A percentile compares a stretch with the other conserved stretches of the same genome.
Conservation (phyloP, 176 grass and related monocot species). For the Chrysopogon serrulatus region DNA sequence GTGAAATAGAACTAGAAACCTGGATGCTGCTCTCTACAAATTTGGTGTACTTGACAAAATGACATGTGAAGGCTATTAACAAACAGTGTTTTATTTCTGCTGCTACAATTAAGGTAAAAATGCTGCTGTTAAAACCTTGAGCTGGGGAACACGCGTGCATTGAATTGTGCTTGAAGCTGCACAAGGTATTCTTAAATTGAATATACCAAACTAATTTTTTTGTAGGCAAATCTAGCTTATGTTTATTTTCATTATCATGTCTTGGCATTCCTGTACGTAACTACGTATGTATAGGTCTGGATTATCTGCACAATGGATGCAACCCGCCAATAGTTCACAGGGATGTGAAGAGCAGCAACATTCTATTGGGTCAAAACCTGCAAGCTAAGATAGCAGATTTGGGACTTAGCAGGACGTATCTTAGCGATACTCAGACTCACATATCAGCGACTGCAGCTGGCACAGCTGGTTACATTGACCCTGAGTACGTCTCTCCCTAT, state of each 20-base stretch:
- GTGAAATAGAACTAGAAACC: no score
- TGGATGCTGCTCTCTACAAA: background rate
- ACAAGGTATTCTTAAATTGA: conserved; percentile 16
- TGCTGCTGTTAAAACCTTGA: background rate
- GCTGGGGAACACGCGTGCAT: conserved; percentile 22
- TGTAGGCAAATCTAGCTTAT: background rate
- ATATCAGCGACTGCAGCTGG: conserved; percentile 13
- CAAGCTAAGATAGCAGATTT: conserved; percentile 52
- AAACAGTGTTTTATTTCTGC: background rate
- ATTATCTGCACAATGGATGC: conserved; percentile 53
- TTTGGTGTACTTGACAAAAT: background rate
- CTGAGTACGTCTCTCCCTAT: conserved; percentile 54
- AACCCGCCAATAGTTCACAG: conserved; percentile 35
- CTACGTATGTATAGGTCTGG: conserved; percentile 23
- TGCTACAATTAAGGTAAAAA: conserved; percentile 4
- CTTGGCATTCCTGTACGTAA: no score
- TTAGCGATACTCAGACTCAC: conserved; percentile 1
- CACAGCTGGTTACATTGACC: conserved; percentile 54
- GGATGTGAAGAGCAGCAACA: conserved; percentile 52
- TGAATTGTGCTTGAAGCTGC: conserved; percentile 4
- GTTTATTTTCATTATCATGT: background rate
- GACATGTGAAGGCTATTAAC: background rate
- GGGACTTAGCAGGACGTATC: conserved; percentile 34
- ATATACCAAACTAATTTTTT: background rate
- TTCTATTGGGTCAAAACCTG: conserved; percentile 39